A percentile compares a stretch with the other conserved stretches of the same genome.
Conservation (phyloP, 2,329 filamentous ascomycete species). For the Dactylellina haptotyla region DNA sequence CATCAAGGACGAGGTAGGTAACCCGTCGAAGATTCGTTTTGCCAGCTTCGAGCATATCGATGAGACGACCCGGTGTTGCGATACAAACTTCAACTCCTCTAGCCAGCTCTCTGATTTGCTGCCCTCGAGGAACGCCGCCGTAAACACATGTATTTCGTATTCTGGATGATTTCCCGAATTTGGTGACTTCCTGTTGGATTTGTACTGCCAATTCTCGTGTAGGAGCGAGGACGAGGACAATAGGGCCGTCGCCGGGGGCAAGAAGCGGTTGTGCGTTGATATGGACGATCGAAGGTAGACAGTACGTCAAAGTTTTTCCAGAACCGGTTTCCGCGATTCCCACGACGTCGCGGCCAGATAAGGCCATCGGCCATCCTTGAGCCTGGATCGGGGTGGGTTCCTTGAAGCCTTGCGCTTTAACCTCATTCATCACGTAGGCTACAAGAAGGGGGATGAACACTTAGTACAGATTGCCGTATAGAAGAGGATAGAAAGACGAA, state of each 20-base stretch:
- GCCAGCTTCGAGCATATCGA: slow-evolving; percentile 92
- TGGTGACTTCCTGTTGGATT: slow-evolving; percentile 98
- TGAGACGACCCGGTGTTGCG: slow-evolving; percentile 95
- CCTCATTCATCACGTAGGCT: slow-evolving; percentile 94
- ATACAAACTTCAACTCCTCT: slow-evolving; percentile 98
- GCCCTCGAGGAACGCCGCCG: slow-evolving; percentile 97
- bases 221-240: slow-evolving; percentile 93
- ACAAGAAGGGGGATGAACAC: too few species aligned
- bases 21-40: slow-evolving; percentile 88
- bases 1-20: slow-evolving; percentile 93
- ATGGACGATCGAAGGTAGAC: slow-evolving; percentile 96
- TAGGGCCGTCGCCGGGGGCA: slow-evolving; percentile 92
- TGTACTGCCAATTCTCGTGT: slow-evolving; percentile 98
- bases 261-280: slow-evolving; percentile 99
- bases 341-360: slow-evolving; percentile 96
- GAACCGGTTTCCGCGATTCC: slow-evolving; percentile 99
- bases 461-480: too few species aligned
- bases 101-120: slow-evolving; percentile 92
- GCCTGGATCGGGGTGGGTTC: slow-evolving; percentile 96
- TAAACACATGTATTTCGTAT: slow-evolving; percentile 99
- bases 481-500: not conserved
- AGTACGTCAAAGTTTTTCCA: slow-evolving; percentile 98
- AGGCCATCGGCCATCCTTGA: slow-evolving; percentile 98
- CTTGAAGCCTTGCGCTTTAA: slow-evolving; percentile 96
- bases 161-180: slow-evolving; percentile 96